Evolutionary conservation across 1,139 yeast species (phyloP).

Genomic region (Insectozyma bohioensis): DNA sequence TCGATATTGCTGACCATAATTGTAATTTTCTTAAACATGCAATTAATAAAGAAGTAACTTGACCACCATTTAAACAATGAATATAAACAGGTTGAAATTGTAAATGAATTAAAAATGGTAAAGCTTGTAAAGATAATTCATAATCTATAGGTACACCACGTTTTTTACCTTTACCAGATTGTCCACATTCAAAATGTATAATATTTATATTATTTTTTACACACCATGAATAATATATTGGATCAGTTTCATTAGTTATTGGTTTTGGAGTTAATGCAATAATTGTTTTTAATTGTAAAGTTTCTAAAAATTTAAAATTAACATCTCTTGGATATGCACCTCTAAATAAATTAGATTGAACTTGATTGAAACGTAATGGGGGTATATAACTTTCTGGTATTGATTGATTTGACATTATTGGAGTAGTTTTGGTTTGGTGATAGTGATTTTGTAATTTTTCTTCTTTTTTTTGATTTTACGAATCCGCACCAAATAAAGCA

Average conservation of each 20-base stretch:
- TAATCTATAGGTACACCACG: conserved; percentile 78
- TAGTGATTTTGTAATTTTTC: too few relatives aligned
- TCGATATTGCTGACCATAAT: conserved; percentile 88
- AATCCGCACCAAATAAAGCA: too few relatives aligned
- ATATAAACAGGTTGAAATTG: conserved; percentile 71
- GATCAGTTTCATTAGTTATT: conserved; percentile 53
- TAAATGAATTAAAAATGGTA: conserved; percentile 60
- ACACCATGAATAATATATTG: conserved; percentile 53
- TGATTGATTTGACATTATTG: too few relatives aligned
- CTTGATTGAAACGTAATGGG: conserved; percentile 74
- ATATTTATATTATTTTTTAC: conserved; percentile 44
- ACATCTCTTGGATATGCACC: conserved; percentile 86
- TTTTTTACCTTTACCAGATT: conserved; percentile 72
- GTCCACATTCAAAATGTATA: conserved; percentile 66
- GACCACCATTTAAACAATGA: conserved; percentile 89
- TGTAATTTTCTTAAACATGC: conserved; percentile 85
- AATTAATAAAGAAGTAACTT: conserved; percentile 76
- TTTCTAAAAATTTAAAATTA: conserved; percentile 68
- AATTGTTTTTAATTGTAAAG: conserved; percentile 68
- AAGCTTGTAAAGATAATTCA: conserved; percentile 55
- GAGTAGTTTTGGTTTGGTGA: too few relatives aligned
- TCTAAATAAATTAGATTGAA: conserved; percentile 70
- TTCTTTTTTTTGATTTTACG: too few relatives aligned
- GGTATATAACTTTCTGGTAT: conserved; percentile 58
- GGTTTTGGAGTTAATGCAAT: conserved; percentile 81